Percentiles rank a stretch among this genome's conserved stretches.
These are phyloP conservation scores for Crotalaria pallida DNA, from an alignment of 306 rosid genomes.

Conservation along the genomic window DNA sequence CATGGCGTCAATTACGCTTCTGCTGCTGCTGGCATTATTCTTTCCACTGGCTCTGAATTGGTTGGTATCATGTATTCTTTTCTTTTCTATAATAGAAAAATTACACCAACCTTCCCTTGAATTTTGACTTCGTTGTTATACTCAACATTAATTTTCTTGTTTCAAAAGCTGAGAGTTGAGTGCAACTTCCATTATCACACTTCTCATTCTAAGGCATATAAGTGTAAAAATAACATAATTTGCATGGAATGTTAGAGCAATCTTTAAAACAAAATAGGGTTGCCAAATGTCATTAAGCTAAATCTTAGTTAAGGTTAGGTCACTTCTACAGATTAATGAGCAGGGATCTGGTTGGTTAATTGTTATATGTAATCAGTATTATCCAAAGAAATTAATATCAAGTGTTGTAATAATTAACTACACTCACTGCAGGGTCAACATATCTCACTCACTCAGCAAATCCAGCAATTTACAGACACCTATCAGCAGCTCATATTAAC, in stretches of 20 bases:
- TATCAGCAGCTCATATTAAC: constrained; percentile 55
- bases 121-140: too few relatives aligned
- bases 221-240: too few relatives aligned
- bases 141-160: too few relatives aligned
- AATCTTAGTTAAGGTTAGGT: too few relatives aligned
- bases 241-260: too few relatives aligned
- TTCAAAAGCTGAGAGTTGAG: too few relatives aligned
- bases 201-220: too few relatives aligned
- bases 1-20: constrained; percentile 85
- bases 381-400: background rate
- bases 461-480: constrained; percentile 83
- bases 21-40: constrained; percentile 88
- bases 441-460: constrained; percentile 67
- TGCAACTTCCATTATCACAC: too few relatives aligned
- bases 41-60: constrained; percentile 84
- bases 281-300: too few relatives aligned
- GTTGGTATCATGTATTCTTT: constrained; percentile 32
- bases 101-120: too few relatives aligned
- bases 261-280: too few relatives aligned
- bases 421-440: constrained; percentile 62
- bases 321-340: background rate
- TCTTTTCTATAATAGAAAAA: background rate
- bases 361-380: too few relatives aligned
- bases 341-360: background rate
- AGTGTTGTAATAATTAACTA: background rate